phyloP scores from a whole-genome alignment of 2,329 filamentous ascomycete species.

The Cercospora brassicicola region DNA sequence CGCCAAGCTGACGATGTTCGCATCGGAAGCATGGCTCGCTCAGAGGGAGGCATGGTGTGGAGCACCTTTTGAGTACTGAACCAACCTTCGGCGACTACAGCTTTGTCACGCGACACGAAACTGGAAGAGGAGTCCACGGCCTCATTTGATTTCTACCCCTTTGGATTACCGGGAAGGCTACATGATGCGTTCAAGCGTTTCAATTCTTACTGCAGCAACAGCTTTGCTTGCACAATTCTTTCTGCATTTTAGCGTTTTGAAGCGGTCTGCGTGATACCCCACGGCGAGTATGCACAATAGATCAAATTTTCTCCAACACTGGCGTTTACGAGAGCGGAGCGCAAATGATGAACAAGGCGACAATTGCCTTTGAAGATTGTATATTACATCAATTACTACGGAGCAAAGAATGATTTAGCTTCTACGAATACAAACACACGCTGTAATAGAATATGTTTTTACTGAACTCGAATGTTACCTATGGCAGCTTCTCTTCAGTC shows the following conservation, averaged over 20 bases:
- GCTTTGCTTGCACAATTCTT: constrained; percentile 14
- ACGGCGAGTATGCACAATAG: constrained; percentile 24
- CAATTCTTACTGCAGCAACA: constrained; percentile 16
- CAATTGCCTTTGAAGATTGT: background rate
- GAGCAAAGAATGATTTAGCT: background rate
- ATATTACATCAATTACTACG: background rate
- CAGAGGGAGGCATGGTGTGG: constrained; percentile 40
- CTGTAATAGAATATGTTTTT: background rate
- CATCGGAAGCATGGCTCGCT: constrained; percentile 39
- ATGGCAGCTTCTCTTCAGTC: background rate
- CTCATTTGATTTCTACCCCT: background rate
- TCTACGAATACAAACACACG: background rate
- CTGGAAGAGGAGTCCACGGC: constrained; percentile 17
- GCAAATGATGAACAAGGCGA: background rate
- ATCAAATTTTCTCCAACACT: constrained; percentile 14
- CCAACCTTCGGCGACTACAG: background rate
- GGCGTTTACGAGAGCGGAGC: background rate
- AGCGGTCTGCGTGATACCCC: constrained; percentile 29
- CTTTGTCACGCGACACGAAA: constrained; percentile 13
- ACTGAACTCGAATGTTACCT: background rate
- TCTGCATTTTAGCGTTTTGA: constrained; percentile 31
- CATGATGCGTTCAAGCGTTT: constrained; percentile 32
- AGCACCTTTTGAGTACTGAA: constrained; percentile 33
- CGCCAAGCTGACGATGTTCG: constrained; percentile 24
- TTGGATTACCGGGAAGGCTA: constrained; percentile 16